phyloP scores from a whole-genome alignment of 2,329 filamentous ascomycete species.

The Diplodia intermedia region DNA sequence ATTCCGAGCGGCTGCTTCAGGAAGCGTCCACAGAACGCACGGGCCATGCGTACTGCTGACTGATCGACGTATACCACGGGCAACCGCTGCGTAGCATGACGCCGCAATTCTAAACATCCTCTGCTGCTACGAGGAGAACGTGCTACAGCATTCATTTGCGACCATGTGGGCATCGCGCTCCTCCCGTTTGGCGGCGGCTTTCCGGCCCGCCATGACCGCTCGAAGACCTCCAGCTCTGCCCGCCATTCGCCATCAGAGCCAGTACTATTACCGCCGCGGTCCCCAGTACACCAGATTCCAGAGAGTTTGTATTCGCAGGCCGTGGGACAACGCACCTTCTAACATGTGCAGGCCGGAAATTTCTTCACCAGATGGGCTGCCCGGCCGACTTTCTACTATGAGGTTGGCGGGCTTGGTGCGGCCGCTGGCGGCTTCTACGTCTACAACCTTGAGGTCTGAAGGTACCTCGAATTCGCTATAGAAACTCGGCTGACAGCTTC shows the following conservation, averaged over 20 bases:
- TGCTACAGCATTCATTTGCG: not conserved
- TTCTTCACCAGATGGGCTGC: conserved; percentile 50
- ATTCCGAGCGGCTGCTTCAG: not conserved
- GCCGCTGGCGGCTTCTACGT: conserved; percentile 66
- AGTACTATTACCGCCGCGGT: conserved; percentile 16
- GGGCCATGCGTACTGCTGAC: conserved; percentile 7
- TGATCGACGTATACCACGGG: not conserved
- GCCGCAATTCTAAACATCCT: not conserved
- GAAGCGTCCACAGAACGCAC: conserved; percentile 17
- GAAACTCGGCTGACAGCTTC: not conserved
- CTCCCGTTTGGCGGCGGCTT: not conserved
- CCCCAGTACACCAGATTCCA: conserved; percentile 43
- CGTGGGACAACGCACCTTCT: not conserved
- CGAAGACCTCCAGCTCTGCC: conserved; percentile 1
- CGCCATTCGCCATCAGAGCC: conserved; percentile 12
- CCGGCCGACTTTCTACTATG: conserved; percentile 56
- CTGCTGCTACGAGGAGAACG: not conserved
- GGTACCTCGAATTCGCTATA: conserved; percentile 24
- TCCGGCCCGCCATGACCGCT: not conserved
- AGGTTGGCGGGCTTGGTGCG: conserved; percentile 52
- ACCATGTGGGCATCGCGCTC: conserved; percentile 21
- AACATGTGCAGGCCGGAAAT: conserved; percentile 29
- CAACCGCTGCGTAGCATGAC: not conserved
- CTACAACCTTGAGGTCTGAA: conserved; percentile 65
- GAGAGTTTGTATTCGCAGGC: conserved; percentile 5